Evolutionary conservation across 169 alveolate species (phyloP), one percentile per base, ranked within the genome.

Genomic region (Eimeria sp.): DNA sequence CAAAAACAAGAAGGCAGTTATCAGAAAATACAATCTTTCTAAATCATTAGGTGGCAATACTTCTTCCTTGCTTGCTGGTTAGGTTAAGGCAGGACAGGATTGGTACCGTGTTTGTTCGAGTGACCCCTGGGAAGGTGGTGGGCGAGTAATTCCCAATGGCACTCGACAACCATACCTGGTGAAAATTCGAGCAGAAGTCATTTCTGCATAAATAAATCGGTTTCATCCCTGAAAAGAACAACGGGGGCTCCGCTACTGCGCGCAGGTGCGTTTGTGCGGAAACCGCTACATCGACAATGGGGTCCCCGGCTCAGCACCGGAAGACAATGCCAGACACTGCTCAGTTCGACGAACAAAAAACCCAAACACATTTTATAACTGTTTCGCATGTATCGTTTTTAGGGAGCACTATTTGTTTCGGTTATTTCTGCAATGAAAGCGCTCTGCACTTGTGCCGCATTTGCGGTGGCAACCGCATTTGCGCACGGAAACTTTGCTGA

Each of bases 381-480:
- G 60, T 11, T 23, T 46, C 60, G 25, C 10, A 20, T 43, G 4
- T 2, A 85, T 64, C 64, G 40, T 6, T 11, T 14, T 62, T 40
- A 46, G 62, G 4, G 64, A 23, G 14, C 62, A 62, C 43, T 14
- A 13, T 37, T 25, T 0, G 46, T 64, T 64, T 58, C 20, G 49
- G 78, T 43, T 27, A 8, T 43, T 40, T 27, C 82, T 0, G 80
- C 93, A 85, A 85, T 85, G 93, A 85, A 64, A 58, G 52, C 93
- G 49, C 93, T 85, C 60, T 64, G 93, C 93, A 85, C 80, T 64
- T 85, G 78, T 43, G 80, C 93, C 82, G 93, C 80, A 25, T 10
- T 64, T 64, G 93, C 93, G 80, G 93, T 60, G 30, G 93, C 93
- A 43, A 52, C 93, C 66, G 93, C 93, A 60, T 23, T 58, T 33